Base-by-base conservation (phyloP, 2,329 filamentous ascomycete genomes). In the Aureobasidium namibiae region DNA sequence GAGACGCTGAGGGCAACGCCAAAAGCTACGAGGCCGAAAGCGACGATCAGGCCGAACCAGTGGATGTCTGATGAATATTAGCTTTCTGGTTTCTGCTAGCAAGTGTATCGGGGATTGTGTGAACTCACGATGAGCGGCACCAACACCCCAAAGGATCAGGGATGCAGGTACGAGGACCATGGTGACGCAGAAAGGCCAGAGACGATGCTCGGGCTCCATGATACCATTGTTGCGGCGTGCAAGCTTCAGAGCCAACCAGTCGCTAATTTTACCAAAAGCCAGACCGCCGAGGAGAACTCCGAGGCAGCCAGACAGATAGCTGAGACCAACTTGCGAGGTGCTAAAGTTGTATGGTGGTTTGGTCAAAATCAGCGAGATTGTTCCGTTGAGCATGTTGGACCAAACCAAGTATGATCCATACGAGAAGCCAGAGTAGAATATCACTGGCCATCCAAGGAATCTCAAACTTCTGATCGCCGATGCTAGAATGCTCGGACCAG, bases 171-270 rank as follows among this genome's bases (percentile, higher is more conserved):
- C 67, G 14, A 73, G 61, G 8, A 76, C 21, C 1, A 74, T 57
- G 42, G 72, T 72, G 2, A 69, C 63, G 0, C 64, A 46, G 26
- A 73, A 73, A 9, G 71, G 70, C 73, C 73, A 77, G 1, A 75
- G 66, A 11, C 73, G 70, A 24, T 74, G 67, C 57, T 75, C 73
- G 5, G 73, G 70, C 63, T 75, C 73, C 70, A 73, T 73, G 26
- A 73, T 65, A 9, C 73, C 73, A 11, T 68, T 68, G 50, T 76
- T 76, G 31, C 74, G 70, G 5, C 73, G 69, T 0, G 76, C 73
- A 3, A 78, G 65, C 45, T 60, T 65, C 16, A 74, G 60, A 1
- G 70, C 70, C 34, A 75, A 65, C 69, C 70, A 73, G 61, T 75
- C 72, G 38, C 72, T 72, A 58, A 74, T 69, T 7, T 67, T 64